Conservation (phyloP, 169 alveolate species). For the Perkinsus olseni region DNA sequence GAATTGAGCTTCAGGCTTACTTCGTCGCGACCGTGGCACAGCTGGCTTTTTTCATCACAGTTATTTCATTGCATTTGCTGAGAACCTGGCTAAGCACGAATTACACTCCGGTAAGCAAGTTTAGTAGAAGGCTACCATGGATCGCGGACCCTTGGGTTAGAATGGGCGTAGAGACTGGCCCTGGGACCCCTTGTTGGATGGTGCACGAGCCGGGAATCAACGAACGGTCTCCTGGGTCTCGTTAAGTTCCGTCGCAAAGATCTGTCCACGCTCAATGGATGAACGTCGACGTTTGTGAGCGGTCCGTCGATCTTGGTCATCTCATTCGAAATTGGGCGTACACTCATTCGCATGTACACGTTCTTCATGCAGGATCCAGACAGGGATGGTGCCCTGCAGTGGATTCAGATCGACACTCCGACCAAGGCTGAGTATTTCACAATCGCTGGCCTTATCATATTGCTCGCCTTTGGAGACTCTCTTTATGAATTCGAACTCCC, state of each 20-base stretch:
- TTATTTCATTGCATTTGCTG: background rate
- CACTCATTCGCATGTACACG: background rate
- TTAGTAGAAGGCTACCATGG: too few species aligned
- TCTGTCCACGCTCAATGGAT: too few species aligned
- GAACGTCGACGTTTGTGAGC: too few species aligned
- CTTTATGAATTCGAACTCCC: background rate
- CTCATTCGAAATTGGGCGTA: too few species aligned
- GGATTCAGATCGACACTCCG: background rate
- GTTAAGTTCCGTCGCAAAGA: too few species aligned
- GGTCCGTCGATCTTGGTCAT: too few species aligned
- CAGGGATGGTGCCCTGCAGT: background rate
- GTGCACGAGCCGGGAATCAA: too few species aligned
- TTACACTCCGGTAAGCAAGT: background rate
- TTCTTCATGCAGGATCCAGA: background rate
- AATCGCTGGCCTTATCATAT: background rate
- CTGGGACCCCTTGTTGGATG: too few species aligned
- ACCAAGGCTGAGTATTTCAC: background rate
- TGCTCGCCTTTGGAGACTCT: background rate
- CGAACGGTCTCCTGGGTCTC: too few species aligned
- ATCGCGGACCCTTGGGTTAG: too few species aligned
- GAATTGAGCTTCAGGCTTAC: background rate
- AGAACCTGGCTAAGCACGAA: background rate
- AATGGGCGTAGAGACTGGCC: too few species aligned
- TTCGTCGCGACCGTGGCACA: background rate
- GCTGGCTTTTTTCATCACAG: background rate